A percentile compares a stretch with the other conserved stretches of the same genome.
Evolutionary conservation across 106 monocot genomes (phyloP).

Genomic region (Dendrobium officinale): DNA sequence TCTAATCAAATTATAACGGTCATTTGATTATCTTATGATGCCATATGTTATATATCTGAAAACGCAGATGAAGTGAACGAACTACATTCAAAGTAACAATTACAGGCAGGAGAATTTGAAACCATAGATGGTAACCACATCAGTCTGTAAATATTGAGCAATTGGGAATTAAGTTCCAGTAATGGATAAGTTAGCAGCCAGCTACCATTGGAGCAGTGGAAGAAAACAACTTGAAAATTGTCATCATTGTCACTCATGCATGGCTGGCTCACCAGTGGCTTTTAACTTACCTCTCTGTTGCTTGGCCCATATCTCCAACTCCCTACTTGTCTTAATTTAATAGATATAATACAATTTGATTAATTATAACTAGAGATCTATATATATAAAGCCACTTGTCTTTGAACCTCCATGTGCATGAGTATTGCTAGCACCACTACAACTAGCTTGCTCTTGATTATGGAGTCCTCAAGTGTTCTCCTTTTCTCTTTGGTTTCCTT

Average conservation of each 20-base stretch:
- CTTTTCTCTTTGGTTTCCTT: slow-evolving; percentile 11
- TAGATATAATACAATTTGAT: too few species aligned
- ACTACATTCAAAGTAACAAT: neutral
- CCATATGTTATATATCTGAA: neutral
- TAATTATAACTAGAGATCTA: neutral
- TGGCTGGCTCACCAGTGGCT: neutral
- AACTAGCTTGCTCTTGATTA: neutral
- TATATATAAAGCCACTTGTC: slow-evolving; percentile 12
- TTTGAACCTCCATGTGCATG: neutral
- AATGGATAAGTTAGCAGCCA: too few species aligned
- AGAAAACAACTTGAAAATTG: too few species aligned
- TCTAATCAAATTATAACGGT: too few species aligned
- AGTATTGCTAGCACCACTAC: neutral
- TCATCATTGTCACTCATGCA: neutral
- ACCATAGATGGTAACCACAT: too few species aligned
- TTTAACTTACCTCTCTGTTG: neutral
- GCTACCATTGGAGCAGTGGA: too few species aligned
- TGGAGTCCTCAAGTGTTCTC: slow-evolving; percentile 6
- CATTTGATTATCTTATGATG: too few species aligned
- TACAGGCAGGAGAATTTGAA: too few species aligned
- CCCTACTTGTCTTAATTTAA: too few species aligned
- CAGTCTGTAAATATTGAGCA: too few species aligned
- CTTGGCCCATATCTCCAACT: too few species aligned
- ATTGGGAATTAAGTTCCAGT: too few species aligned
- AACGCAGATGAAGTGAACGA: neutral